Conservation (phyloP, 2,329 filamentous ascomycete genomes). For the Phaeosphaeria sp. region DNA sequence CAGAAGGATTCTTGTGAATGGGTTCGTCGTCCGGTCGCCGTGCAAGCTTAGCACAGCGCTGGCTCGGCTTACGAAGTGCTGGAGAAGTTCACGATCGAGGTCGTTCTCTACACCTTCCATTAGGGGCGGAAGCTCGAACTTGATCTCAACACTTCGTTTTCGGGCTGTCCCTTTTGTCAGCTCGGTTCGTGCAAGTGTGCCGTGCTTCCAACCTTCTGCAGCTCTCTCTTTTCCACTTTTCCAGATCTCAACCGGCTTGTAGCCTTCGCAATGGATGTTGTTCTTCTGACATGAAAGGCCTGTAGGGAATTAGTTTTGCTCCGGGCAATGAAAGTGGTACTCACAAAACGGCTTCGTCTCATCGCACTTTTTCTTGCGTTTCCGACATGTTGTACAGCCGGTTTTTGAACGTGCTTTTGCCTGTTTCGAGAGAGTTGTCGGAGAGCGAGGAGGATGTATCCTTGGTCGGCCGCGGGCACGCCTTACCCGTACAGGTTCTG, state of each 20-base stretch:
- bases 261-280: conserved; percentile 88
- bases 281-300: conserved; percentile 93
- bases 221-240: conserved; percentile 80
- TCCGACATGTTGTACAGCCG: conserved; percentile 65
- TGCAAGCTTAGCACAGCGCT: conserved; percentile 84
- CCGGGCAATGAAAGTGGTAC: conserved; percentile 1
- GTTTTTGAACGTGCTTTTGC: conserved; percentile 74
- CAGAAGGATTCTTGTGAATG: conserved; percentile 83
- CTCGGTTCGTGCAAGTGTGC: conserved; percentile 1
- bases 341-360: conserved; percentile 56
- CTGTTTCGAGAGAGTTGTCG: conserved; percentile 69
- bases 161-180: conserved; percentile 38
- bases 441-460: conserved; percentile 74
- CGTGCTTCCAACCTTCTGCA: conserved; percentile 61
- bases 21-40: conserved; percentile 75
- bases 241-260: conserved; percentile 86
- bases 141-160: conserved; percentile 44
- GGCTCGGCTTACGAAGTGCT: conserved; percentile 81
- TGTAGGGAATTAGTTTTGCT: conserved; percentile 48
- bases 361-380: conserved; percentile 68
- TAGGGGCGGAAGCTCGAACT: conserved; percentile 63
- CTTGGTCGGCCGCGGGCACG: conserved; percentile 75
- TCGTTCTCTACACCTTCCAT: conserved; percentile 83
- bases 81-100: conserved; percentile 80
- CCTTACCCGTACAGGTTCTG: conserved; percentile 46